Conservation (phyloP, 2,329 filamentous ascomycete genomes). For the Dryadomyces quercivorus region DNA sequence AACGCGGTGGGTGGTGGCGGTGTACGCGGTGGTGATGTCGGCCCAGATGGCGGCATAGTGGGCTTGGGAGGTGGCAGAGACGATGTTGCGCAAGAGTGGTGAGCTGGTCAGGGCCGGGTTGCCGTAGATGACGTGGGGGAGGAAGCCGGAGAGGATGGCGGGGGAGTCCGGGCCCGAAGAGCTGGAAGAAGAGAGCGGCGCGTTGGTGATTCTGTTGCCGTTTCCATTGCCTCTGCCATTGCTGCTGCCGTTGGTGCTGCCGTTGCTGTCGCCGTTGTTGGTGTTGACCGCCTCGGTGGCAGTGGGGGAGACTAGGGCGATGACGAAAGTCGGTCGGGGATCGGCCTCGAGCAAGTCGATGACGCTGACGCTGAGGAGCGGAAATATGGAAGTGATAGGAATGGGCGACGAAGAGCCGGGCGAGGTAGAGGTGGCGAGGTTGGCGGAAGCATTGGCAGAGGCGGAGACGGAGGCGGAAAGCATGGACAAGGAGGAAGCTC, state of each 20-base stretch:
- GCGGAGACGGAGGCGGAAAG: neutral
- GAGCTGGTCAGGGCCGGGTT: slow-evolving; percentile 17
- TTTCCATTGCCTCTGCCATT: neutral
- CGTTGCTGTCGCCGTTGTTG: neutral
- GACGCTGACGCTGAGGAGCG: slow-evolving; percentile 15
- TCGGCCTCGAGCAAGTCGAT: slow-evolving; percentile 27
- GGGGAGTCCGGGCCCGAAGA: neutral
- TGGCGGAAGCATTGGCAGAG: too few species aligned
- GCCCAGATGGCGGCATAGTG: slow-evolving; percentile 14
- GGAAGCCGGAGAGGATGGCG: neutral
- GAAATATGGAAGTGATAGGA: neutral
- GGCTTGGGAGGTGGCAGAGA: slow-evolving; percentile 6
- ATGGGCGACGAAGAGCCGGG: neutral
- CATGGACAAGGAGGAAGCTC: neutral
- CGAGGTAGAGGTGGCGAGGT: neutral
- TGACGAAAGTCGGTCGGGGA: slow-evolving; percentile 23
- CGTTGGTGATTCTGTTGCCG: neutral
- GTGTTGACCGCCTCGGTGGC: neutral
- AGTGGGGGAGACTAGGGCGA: slow-evolving; percentile 5
- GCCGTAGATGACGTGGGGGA: slow-evolving; percentile 13
- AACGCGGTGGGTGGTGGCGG: neutral
- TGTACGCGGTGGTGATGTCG: slow-evolving; percentile 8
- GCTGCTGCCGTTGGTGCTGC: neutral
- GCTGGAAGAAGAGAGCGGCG: neutral
- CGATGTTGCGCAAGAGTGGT: slow-evolving; percentile 9